phyloP scores from a whole-genome alignment of 331 rosid genomes.

The Quercus phellos region DNA sequence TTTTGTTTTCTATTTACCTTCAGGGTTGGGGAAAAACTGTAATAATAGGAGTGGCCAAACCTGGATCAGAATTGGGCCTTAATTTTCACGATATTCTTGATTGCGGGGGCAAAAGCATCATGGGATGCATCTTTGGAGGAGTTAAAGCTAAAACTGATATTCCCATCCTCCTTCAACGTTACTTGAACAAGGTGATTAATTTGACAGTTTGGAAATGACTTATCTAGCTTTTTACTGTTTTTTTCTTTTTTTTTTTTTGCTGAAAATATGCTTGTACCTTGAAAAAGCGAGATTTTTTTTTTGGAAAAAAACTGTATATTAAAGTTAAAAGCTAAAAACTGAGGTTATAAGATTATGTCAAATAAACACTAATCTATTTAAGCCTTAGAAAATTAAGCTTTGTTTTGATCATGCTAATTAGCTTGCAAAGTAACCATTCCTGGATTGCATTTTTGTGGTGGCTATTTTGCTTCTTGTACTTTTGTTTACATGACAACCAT shows the following conservation, averaged over 20 bases:
- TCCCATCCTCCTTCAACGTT: slow-evolving; percentile 66
- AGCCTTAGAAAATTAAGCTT: neutral
- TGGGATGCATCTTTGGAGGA: slow-evolving; percentile 76
- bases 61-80: slow-evolving; percentile 47
- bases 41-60: slow-evolving; percentile 65
- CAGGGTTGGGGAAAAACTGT: slow-evolving; percentile 94
- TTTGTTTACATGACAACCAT: no score
- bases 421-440: no score
- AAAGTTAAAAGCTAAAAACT: no score
- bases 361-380: neutral
- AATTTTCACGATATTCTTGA: slow-evolving; percentile 39
- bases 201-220: neutral
- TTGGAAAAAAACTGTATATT: rapidly evolving
- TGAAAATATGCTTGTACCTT: no score
- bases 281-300: no score
- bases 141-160: slow-evolving; percentile 66
- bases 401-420: no score
- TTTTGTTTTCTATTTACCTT: neutral
- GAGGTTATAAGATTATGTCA: no score
- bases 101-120: slow-evolving; percentile 42
- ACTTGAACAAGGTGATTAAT: slow-evolving; percentile 57
- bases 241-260: no score
- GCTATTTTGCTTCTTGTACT: neutral
- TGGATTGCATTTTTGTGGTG: neutral
- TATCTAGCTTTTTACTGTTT: no score